phyloP scores from a whole-genome alignment of 1,284 basidiomycete genomes.

The Heterobasidion irregulare region DNA sequence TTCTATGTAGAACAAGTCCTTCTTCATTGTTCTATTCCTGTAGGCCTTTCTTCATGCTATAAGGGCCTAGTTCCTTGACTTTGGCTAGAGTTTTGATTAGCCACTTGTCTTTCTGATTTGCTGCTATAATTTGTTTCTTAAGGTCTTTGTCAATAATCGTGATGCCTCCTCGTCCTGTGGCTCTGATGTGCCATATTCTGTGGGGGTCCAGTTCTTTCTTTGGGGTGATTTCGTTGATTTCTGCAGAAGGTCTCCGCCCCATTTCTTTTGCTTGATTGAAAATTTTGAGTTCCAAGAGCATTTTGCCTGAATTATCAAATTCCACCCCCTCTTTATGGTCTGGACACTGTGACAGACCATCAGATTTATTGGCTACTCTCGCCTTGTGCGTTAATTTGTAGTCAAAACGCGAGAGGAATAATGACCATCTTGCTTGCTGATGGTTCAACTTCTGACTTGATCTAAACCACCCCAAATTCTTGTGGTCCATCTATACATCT shows the following conservation, averaged over 20 bases:
- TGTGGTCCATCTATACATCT: neutral
- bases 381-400: no score
- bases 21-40: no score
- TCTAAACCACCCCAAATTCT: neutral
- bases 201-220: constrained; percentile 8
- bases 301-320: no score
- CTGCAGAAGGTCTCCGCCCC: constrained; percentile 3
- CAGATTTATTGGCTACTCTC: neutral
- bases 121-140: no score
- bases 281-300: neutral
- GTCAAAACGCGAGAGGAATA: no score
- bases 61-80: no score
- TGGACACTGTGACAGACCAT: neutral
- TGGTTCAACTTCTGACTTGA: neutral
- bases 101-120: no score
- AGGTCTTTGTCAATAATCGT: neutral
- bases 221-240: constrained; percentile 1
- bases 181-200: constrained; percentile 16
- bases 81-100: no score
- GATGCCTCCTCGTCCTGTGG: constrained; percentile 9
- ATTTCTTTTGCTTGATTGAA: neutral
- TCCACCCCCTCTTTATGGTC: no score
- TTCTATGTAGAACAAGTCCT: no score
- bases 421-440: no score
- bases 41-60: no score